A percentile compares a stretch with the other conserved stretches of the same genome.
These are phyloP conservation scores for Geotrichum cucujoidarum DNA, from an alignment of 1,139 yeast species.

Conservation along the genomic window DNA sequence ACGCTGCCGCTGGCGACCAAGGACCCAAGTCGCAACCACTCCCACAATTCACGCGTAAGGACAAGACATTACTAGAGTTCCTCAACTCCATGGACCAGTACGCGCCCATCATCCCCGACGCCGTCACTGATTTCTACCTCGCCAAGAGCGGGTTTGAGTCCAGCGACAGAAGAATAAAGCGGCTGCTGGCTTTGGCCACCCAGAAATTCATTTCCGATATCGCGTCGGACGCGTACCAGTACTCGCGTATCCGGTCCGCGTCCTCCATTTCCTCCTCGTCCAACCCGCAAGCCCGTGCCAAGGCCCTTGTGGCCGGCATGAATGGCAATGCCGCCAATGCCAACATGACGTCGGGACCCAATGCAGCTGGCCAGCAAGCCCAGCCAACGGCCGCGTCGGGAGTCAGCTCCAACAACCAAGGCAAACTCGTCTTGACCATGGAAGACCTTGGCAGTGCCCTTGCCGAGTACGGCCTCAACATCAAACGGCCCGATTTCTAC, in stretches of 20 bases:
- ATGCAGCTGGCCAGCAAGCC: conserved; percentile 23
- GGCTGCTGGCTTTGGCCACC: conserved; percentile 87
- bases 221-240: conserved; percentile 95
- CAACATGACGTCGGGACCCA: conserved; percentile 21
- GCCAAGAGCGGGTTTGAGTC: conserved; percentile 86
- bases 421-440: conserved; percentile 77
- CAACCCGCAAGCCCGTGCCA: conserved; percentile 82
- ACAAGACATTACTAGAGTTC: conserved; percentile 80
- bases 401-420: conserved; percentile 53
- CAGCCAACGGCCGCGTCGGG: conserved; percentile 39
- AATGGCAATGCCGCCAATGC: conserved; percentile 40
- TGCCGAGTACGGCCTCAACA: conserved; percentile 88
- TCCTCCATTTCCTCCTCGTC: conserved; percentile 77
- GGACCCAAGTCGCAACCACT: conserved; percentile 38
- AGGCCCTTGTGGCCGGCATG: conserved; percentile 68
- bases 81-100: conserved; percentile 86
- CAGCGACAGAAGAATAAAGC: conserved; percentile 70
- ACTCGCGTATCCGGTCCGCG: conserved; percentile 80
- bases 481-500: conserved; percentile 89
- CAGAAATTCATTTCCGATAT: conserved; percentile 92
- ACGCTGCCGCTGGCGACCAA: conserved; percentile 17
- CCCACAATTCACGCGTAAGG: conserved; percentile 74
- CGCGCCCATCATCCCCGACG: conserved; percentile 96
- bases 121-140: conserved; percentile 91
- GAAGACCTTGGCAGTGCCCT: conserved; percentile 84